phyloP scores from a whole-genome alignment of 495 filamentous ascomycete genomes.

The Xylaria cubensis region DNA sequence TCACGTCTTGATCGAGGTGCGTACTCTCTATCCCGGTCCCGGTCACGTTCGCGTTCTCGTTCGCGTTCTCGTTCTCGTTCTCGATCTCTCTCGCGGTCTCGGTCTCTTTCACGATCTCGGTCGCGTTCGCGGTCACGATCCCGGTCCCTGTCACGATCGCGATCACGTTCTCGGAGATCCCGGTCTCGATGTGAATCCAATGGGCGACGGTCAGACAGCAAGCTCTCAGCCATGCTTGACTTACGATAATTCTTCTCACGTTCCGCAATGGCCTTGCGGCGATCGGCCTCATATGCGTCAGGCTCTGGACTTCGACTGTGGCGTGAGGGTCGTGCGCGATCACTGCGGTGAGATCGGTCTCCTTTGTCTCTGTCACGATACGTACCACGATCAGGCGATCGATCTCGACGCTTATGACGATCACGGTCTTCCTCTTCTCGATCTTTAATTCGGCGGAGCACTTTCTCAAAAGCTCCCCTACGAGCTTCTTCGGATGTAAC shows the following conservation, averaged over 20 bases:
- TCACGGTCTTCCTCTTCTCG: constrained; percentile 91
- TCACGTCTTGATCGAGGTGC: constrained; percentile 50
- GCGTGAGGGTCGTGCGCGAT: constrained; percentile 57
- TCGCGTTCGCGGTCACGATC: constrained; percentile 54
- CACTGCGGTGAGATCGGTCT: constrained; percentile 67
- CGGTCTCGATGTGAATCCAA: constrained; percentile 57
- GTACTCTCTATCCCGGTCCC: constrained; percentile 45
- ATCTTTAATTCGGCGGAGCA: constrained; percentile 86
- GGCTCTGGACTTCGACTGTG: constrained; percentile 80
- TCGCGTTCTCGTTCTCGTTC: constrained; percentile 53
- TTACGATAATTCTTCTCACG: constrained; percentile 88
- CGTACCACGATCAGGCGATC: constrained; percentile 63
- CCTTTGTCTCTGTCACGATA: constrained; percentile 65
- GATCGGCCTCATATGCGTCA: constrained; percentile 88
- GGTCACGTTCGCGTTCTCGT: constrained; percentile 55
- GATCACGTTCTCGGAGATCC: constrained; percentile 56
- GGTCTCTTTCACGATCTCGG: constrained; percentile 33
- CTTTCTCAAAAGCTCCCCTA: constrained; percentile 87
- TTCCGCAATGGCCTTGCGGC: constrained; percentile 83
- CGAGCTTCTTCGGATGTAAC: constrained; percentile 83
- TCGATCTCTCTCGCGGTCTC: constrained; percentile 38
- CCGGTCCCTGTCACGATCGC: constrained; percentile 52
- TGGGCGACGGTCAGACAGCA: constrained; percentile 59
- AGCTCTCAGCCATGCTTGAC: constrained; percentile 67
- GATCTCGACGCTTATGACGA: constrained; percentile 67